These are phyloP conservation scores for Chaetomium fimeti DNA, from an alignment of 495 filamentous ascomycete genomes.

Conservation along the genomic window DNA sequence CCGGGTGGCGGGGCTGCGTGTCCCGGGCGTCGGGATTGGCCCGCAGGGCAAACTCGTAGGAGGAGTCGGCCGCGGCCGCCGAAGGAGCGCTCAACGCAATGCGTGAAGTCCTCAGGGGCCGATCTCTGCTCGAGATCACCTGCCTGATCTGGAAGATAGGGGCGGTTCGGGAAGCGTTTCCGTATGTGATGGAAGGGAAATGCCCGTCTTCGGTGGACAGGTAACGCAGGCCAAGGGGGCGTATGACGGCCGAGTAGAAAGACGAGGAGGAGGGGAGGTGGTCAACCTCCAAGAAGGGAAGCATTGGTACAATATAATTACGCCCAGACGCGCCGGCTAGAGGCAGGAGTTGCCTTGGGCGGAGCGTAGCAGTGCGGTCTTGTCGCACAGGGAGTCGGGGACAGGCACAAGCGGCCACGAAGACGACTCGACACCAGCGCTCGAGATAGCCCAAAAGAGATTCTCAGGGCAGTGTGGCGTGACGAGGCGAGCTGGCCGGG, in stretches of 20 bases:
- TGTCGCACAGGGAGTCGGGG: constrained; percentile 9
- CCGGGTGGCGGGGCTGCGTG: constrained; percentile 24
- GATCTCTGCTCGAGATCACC: constrained; percentile 29
- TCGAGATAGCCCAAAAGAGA: constrained; percentile 11
- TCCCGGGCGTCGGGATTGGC: constrained; percentile 39
- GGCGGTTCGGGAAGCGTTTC: constrained; percentile 24
- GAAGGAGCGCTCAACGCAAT: constrained; percentile 45
- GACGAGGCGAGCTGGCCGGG: constrained; percentile 24
- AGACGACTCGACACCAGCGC: constrained; percentile 8
- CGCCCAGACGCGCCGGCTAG: constrained; percentile 22
- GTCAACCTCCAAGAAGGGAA: constrained; percentile 59
- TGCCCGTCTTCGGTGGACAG: constrained; percentile 47
- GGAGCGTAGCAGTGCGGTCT: constrained; percentile 12
- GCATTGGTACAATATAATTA: constrained; percentile 31
- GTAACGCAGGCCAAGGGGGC: constrained; percentile 73
- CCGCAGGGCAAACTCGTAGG: constrained; percentile 43
- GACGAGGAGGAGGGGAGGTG: constrained; percentile 75
- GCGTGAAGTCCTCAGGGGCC: constrained; percentile 37
- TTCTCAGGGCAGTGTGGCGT: constrained; percentile 21
- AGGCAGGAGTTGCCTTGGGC: constrained; percentile 24
- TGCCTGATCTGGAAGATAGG: constrained; percentile 46
- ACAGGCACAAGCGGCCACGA: constrained; percentile 5
- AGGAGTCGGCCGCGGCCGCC: constrained; percentile 43
- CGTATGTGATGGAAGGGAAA: constrained; percentile 37
- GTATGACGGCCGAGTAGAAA: constrained; percentile 73